Evolutionary conservation across 257 asterid genomes (phyloP).

Genomic region (Solanum sparsipilum): DNA sequence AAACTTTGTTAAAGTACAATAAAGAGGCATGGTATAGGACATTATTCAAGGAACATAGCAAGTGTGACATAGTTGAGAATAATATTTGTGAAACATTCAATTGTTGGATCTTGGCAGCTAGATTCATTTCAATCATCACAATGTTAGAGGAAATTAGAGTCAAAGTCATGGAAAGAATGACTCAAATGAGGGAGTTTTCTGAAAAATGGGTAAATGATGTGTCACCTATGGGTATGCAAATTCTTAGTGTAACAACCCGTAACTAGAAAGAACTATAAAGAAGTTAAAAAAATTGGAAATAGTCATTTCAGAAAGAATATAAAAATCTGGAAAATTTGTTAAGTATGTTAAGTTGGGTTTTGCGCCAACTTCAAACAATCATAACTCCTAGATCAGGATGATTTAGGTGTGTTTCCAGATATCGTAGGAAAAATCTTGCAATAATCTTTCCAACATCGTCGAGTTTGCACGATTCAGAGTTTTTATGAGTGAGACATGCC

Average conservation of each 20-base stretch:
- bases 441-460: too few species aligned
- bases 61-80: background rate
- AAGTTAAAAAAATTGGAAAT: too few species aligned
- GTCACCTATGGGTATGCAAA: background rate
- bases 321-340: too few species aligned
- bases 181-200: background rate
- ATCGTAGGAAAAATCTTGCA: too few species aligned
- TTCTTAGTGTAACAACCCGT: background rate
- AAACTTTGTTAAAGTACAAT: background rate
- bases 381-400: too few species aligned
- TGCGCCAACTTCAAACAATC: too few species aligned
- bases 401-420: too few species aligned
- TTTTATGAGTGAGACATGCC: too few species aligned
- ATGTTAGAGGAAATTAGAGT: background rate
- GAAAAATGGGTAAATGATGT: background rate
- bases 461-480: too few species aligned
- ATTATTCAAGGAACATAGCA: background rate
- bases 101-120: background rate
- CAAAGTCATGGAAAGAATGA: background rate
- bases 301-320: too few species aligned
- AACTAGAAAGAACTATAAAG: too few species aligned
- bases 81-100: background rate
- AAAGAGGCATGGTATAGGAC: background rate
- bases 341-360: too few species aligned
- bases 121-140: background rate